Evolutionary conservation across 108 stramenopile genomes (phyloP), one percentile per base, ranked within the genome.

Genomic region (Skeletonema grethae): DNA sequence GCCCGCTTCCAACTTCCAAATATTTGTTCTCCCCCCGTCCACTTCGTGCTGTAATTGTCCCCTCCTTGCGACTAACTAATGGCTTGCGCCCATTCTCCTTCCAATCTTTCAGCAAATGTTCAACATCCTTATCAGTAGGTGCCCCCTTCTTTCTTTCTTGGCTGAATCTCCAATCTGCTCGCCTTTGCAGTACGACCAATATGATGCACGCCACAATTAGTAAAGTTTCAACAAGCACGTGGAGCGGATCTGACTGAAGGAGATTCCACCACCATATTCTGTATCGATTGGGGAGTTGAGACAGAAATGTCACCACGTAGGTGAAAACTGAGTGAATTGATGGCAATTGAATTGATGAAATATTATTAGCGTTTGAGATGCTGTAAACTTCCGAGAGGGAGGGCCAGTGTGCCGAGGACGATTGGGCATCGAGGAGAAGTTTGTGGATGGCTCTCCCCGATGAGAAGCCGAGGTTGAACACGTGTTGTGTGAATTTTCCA

Each of bases 201-300:
- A 85, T 91, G 2, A 98, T 57, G 34, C 98, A 88, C 61, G 96
- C 85, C 18, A 84, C 70, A 15, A 99, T 80, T 64, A 99, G 79
- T 1, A 89, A 77, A 0, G 98, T 99, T 86, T 99, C 99, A 29
- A 99, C 90, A 5, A 97, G 69, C 6, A 99, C 94, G 72, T 99
- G 99, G 30, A 95, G 61, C 3, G 98, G 98, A 67, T 95, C 90
- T 30, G 90, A 90, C 1, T 68, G 64, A 11, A 94, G 81, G 6
- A 95, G 76, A 68, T 90, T 78, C 50, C 72, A 70, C 96, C 96
- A 97, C 97, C 97, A 98, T 34, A 57, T 46, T 34, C 63, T 67
- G 66, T 95, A 97, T 41, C 70, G 65, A 3, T 31, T 25, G 2
- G 93, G 92, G 22, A 91, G 73, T 32, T 61, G 58, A 12, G 61